Percentiles rank a stretch among this genome's conserved stretches.
Conservation (phyloP, 2,329 filamentous ascomycete genomes). For the Botrytis sinoallii region DNA sequence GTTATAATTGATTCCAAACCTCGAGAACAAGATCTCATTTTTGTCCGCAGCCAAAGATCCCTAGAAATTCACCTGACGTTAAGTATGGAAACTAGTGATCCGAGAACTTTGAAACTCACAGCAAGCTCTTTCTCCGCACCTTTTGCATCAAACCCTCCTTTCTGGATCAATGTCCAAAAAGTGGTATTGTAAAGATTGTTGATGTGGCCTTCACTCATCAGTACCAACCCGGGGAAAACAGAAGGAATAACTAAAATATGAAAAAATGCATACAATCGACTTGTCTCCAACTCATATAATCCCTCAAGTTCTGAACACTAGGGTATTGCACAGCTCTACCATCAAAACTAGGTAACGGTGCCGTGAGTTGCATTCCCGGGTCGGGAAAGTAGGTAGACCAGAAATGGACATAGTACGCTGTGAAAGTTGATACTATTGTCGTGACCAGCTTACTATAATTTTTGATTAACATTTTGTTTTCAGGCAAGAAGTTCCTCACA, state of each 20-base stretch:
- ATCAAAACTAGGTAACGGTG: constrained; percentile 86
- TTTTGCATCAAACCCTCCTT: constrained; percentile 69
- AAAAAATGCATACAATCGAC: constrained; percentile 70
- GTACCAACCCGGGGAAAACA: not conserved
- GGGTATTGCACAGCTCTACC: constrained; percentile 90
- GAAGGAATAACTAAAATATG: constrained; percentile 16
- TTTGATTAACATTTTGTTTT: not conserved
- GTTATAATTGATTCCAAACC: constrained; percentile 95
- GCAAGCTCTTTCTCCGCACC: constrained; percentile 80
- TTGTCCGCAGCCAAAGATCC: constrained; percentile 85
- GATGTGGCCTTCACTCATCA: constrained; percentile 67
- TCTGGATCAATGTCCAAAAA: constrained; percentile 84
- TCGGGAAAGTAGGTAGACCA: constrained; percentile 77
- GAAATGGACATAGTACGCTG: constrained; percentile 79
- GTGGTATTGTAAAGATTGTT: constrained; percentile 99
- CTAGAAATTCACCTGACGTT: constrained; percentile 44
- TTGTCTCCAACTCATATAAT: constrained; percentile 97
- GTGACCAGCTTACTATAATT: constrained; percentile 75
- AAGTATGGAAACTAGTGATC: not conserved
- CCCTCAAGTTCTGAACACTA: constrained; percentile 73
- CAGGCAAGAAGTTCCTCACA: not conserved
- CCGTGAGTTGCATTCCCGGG: constrained; percentile 63
- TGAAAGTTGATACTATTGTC: constrained; percentile 90
- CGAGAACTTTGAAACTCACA: constrained; percentile 44
- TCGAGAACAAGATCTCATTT: constrained; percentile 89